Base-by-base conservation (phyloP, 805 yeast genomes). In the Kregervanrija pseudodelftensis region DNA sequence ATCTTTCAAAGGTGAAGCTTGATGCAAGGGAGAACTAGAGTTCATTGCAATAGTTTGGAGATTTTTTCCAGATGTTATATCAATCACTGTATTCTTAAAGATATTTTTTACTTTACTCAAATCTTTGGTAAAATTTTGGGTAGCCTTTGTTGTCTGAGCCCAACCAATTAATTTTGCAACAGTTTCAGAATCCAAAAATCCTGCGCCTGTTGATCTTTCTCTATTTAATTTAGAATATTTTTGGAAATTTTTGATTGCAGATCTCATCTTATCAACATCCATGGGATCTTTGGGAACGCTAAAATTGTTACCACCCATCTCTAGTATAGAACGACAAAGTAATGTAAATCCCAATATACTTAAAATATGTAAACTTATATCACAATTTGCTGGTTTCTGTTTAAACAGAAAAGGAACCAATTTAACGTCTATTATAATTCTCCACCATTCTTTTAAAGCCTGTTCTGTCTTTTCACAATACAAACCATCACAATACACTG, bases 381-480 rank as follows among this genome's bases (percentile, higher is more conserved):
- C 49, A 33, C 47, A 38, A 12, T 41, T 46, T 10, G 55, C 51
- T 4, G 56, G 59, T 35, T 44, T 52, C 12, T 45, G 50, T 48
- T 30, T 64, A 28, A 62, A 35, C 7, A 54, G 31, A 12, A 48
- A 48, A 3, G 47, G 43, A 11, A 53, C 36, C 16, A 60, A 48
- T 44, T 56, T 66, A 50, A 83, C 74, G 7, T 49, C 50, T 0
- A 35, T 22, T 2, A 60, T 45, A 33, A 77, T 59, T 33, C 69
- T 70, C 97, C 98, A 91, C 97, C 98, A 91, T 38, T 72, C 69
- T 2, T 61, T 55, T 17, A 88, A 73, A 0, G 95, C 95, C 16
- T 65, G 70, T 49, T 82, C 82, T 0, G 99, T 91, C 45, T 74
- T 72, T 46, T 79, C 76, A 60, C 98, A 91, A 2, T 89, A 65